phyloP scores from a whole-genome alignment of 345 rosid genomes.

The Eucalyptus sideroxylon region DNA sequence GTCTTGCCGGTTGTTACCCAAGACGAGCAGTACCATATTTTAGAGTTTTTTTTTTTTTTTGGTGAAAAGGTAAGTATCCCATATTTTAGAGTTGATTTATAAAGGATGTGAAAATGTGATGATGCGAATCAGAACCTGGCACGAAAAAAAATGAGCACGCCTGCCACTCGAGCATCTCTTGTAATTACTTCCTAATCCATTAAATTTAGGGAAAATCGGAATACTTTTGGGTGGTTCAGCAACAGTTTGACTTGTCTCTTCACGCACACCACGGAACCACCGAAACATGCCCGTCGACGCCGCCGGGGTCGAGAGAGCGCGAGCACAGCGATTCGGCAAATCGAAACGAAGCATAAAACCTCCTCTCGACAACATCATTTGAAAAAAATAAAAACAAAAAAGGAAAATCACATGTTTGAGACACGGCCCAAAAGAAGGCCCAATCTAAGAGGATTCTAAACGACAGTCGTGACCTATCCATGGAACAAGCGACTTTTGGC shows the following conservation, averaged over 20 bases:
- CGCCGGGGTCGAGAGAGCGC: background rate
- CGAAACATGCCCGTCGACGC: background rate
- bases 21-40: background rate
- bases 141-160: background rate
- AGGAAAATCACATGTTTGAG: too few relatives aligned
- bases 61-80: background rate
- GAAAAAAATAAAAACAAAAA: too few relatives aligned
- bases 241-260: background rate
- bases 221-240: background rate
- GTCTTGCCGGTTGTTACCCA: background rate
- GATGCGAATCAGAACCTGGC: background rate
- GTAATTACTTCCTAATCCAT: background rate
- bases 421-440: background rate
- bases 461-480: fast-evolving
- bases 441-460: too few relatives aligned
- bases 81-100: background rate
- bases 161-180: background rate
- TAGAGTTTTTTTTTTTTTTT: background rate
- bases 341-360: background rate
- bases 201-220: background rate
- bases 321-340: background rate
- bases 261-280: background rate
- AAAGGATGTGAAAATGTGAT: background rate
- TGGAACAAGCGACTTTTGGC: fast-evolving
- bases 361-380: background rate